Conservation (phyloP, 371 early-diverging fungal species). For the Mortierella sp. region DNA sequence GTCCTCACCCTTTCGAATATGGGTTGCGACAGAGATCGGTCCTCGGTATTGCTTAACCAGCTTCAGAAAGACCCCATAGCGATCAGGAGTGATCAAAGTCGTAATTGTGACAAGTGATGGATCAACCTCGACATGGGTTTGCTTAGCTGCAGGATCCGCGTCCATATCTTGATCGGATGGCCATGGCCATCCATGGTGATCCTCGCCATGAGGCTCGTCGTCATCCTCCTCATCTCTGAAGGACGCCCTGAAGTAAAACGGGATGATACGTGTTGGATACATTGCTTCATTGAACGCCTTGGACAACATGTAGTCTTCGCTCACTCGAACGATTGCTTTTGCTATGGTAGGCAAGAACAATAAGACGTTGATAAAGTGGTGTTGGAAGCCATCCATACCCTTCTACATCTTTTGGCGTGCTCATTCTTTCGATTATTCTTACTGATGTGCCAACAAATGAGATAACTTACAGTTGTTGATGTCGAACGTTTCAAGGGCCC, state of each 20-base stretch:
- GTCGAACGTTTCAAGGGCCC: constrained; percentile 32
- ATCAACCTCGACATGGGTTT: constrained; percentile 22
- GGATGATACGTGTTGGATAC: constrained; percentile 57
- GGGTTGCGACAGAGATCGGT: constrained; percentile 65
- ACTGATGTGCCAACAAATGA: too few species aligned
- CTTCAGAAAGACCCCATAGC: constrained; percentile 56
- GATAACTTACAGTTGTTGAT: constrained; percentile 29
- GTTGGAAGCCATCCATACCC: too few species aligned
- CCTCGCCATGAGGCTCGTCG: constrained; percentile 34
- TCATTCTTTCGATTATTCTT: too few species aligned
- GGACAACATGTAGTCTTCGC: constrained; percentile 54
- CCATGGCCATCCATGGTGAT: constrained; percentile 7
- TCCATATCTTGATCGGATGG: not conserved
- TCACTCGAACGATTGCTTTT: constrained; percentile 28
- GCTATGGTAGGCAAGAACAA: too few species aligned
- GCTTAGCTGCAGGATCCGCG: not conserved
- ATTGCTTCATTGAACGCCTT: constrained; percentile 58
- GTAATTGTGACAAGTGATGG: constrained; percentile 54
- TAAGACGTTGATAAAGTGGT: too few species aligned
- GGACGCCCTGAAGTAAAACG: constrained; percentile 56
- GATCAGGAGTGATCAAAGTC: constrained; percentile 60
- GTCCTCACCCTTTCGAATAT: constrained; percentile 58
- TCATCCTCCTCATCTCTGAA: constrained; percentile 41
- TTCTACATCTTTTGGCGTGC: too few species aligned
- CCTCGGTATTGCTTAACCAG: constrained; percentile 60